Evolutionary conservation across 208 protist species (phyloP).

Genomic region (Strigomonas galati): DNA sequence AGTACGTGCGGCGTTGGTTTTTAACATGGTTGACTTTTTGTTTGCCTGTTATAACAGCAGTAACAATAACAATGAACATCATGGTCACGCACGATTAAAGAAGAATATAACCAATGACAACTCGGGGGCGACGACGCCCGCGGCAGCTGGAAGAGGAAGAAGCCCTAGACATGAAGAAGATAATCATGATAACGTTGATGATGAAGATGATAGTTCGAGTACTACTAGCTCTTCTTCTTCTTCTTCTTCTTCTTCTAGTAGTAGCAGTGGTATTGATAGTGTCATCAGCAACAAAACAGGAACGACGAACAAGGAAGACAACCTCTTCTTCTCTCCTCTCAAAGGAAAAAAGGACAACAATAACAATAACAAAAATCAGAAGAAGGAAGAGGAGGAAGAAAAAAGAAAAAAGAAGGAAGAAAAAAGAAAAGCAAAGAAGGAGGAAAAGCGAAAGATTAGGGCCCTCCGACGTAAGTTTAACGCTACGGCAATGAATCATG

Average conservation of each 20-base stretch:
- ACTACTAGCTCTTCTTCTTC: no score
- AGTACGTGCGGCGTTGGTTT: conserved; percentile 74
- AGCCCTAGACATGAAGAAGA: conserved; percentile 20
- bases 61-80: conserved; percentile 15
- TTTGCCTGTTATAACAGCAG: conserved; percentile 18
- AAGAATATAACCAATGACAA: neutral
- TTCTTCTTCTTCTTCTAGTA: neutral
- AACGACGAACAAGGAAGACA: neutral
- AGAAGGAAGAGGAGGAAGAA: neutral
- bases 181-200: conserved; percentile 29
- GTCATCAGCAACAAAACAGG: neutral
- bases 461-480: neutral
- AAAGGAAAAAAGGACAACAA: no score
- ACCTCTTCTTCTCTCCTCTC: neutral
- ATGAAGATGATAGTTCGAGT: neutral
- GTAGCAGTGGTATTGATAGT: neutral
- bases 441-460: neutral
- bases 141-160: conserved; percentile 41
- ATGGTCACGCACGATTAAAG: neutral
- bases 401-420: neutral
- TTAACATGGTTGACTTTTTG: conserved; percentile 68
- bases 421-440: neutral
- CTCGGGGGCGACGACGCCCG: neutral
- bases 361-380: no score
- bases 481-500: neutral